phyloP scores from a whole-genome alignment of 306 rosid genomes.

The Cyclanthera cordifolia region DNA sequence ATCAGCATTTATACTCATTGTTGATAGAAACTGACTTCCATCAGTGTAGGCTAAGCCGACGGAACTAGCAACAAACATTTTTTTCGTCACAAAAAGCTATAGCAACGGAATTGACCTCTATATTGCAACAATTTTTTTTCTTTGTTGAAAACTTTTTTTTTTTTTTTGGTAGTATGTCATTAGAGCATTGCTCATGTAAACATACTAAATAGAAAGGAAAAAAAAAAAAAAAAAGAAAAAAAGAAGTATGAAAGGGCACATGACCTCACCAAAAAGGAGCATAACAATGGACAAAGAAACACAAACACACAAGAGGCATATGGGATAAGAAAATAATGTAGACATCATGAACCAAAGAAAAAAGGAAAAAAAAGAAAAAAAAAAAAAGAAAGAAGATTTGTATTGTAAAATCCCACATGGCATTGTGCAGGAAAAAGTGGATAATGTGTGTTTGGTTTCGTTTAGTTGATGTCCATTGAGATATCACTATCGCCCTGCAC shows the following conservation, averaged over 20 bases:
- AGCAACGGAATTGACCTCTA: too few species aligned
- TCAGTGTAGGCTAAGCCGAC: too few species aligned
- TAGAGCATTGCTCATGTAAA: too few species aligned
- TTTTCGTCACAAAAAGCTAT: too few species aligned
- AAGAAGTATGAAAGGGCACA: not conserved
- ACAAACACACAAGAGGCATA: not conserved
- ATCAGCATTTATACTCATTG: too few species aligned
- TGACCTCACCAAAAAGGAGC: not conserved
- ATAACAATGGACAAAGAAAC: not conserved
- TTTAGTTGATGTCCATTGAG: conserved; percentile 9
- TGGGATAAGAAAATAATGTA: not conserved
- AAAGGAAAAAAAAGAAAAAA: not conserved
- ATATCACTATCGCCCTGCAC: not conserved
- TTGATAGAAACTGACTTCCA: too few species aligned
- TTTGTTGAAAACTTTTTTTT: too few species aligned
- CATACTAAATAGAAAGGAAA: too few species aligned
- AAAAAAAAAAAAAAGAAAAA: too few species aligned
- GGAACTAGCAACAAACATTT: too few species aligned
- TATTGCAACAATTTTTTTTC: too few species aligned
- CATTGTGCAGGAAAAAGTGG: not conserved
- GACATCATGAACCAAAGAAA: not conserved
- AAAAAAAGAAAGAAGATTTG: not conserved
- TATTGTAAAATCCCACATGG: not conserved
- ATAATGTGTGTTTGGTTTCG: not conserved
- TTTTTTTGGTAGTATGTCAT: too few species aligned